A percentile compares a stretch with the other conserved stretches of the same genome.
These are phyloP conservation scores for Ceratobasidium sp. DNA, from an alignment of 1,284 basidiomycete species.

Conservation along the genomic window DNA sequence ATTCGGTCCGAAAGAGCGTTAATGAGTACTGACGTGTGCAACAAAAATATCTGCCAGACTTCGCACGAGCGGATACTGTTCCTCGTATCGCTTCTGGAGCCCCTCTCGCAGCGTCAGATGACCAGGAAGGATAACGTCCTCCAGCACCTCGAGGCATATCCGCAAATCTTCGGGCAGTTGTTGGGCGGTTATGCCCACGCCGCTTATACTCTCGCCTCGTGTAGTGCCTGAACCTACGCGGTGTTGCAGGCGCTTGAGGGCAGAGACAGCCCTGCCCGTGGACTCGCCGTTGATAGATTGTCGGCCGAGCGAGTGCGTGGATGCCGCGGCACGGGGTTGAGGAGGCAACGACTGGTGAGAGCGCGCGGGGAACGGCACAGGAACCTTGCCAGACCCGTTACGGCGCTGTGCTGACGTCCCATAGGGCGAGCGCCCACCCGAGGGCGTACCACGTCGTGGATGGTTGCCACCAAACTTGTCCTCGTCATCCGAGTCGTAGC, in stretches of 20 bases:
- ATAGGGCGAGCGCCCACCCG: slow-evolving; percentile 67
- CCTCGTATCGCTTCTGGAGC: slow-evolving; percentile 85
- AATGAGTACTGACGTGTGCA: slow-evolving; percentile 73
- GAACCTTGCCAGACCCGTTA: slow-evolving; percentile 31
- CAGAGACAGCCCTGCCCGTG: slow-evolving; percentile 58
- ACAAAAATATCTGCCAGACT: slow-evolving; percentile 93
- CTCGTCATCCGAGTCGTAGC: slow-evolving; percentile 76
- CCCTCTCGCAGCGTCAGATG: slow-evolving; percentile 84
- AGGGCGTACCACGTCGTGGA: slow-evolving; percentile 1
- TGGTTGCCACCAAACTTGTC: slow-evolving; percentile 7
- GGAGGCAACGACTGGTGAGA: slow-evolving; percentile 83
- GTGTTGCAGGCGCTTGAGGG: slow-evolving; percentile 26
- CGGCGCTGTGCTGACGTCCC: slow-evolving; percentile 54
- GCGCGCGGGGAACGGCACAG: slow-evolving; percentile 76
- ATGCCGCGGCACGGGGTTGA: slow-evolving; percentile 60
- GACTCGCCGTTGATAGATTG: slow-evolving; percentile 60
- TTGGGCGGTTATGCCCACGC: slow-evolving; percentile 62
- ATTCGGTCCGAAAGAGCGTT: not conserved
- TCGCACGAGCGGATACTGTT: slow-evolving; percentile 90
- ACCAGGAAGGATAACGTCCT: slow-evolving; percentile 83
- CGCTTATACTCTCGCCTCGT: slow-evolving; percentile 26
- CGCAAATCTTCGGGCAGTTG: slow-evolving; percentile 85
- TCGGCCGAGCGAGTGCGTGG: slow-evolving; percentile 72
- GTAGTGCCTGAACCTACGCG: slow-evolving; percentile 17
- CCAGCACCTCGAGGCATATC: slow-evolving; percentile 83